These are phyloP conservation scores for Cladobotryum protrusum DNA, from an alignment of 2,329 filamentous ascomycete genomes.

Conservation along the genomic window DNA sequence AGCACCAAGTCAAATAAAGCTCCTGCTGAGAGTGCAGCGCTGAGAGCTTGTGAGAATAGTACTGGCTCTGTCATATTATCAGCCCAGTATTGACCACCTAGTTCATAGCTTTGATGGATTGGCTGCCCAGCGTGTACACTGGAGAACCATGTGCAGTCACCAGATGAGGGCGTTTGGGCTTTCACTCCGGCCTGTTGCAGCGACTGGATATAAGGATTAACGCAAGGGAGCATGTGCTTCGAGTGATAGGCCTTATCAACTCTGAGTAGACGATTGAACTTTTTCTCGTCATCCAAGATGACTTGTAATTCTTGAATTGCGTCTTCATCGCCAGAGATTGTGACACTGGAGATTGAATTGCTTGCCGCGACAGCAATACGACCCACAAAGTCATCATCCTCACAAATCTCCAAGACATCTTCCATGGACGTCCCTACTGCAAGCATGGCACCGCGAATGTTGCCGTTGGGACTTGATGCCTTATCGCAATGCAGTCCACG, in stretches of 20 bases:
- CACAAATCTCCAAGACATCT: conserved; percentile 9
- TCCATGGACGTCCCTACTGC: conserved; percentile 11
- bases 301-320: conserved; percentile 19
- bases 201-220: neutral
- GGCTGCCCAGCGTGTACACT: conserved; percentile 7
- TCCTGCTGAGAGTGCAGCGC: conserved; percentile 10
- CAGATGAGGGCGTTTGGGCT: neutral
- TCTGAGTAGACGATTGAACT: conserved; percentile 29
- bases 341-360: conserved; percentile 17
- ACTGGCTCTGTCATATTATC: conserved; percentile 15
- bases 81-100: conserved; percentile 10
- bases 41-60: conserved; percentile 19
- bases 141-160: conserved; percentile 12
- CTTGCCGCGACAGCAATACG: conserved; percentile 16
- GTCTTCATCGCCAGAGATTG: conserved; percentile 24
- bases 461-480: too few species aligned
- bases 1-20: conserved; percentile 6
- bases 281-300: conserved; percentile 18
- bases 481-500: neutral
- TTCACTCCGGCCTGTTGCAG: neutral
- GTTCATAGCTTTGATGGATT: conserved; percentile 1
- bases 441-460: neutral
- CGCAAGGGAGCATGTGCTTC: conserved; percentile 33
- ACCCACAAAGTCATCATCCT: conserved; percentile 6
- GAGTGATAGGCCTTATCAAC: conserved; percentile 47